Percentiles rank a stretch among this genome's conserved stretches.
These are phyloP conservation scores for Termitomyces sp. DNA, from an alignment of 768 basidiomycete species.

Conservation along the genomic window DNA sequence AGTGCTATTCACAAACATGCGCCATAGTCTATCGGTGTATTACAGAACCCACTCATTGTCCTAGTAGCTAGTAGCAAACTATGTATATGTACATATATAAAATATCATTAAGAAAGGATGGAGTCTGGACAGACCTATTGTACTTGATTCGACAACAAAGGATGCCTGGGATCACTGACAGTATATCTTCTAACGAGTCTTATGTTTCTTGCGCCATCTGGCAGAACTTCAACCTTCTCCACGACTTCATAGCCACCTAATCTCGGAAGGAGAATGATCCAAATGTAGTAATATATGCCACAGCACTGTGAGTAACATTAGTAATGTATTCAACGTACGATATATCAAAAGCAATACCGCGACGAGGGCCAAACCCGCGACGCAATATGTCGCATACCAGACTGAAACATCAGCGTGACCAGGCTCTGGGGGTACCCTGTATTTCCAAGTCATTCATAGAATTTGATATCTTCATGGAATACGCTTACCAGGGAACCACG, in stretches of 20 bases:
- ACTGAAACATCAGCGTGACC: constrained; percentile 34
- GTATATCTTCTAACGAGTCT: constrained; percentile 31
- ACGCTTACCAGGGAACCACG: constrained; percentile 27
- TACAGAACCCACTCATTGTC: background rate
- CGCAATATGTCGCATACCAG: constrained; percentile 36
- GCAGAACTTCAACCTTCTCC: constrained; percentile 39
- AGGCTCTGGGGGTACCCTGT: constrained; percentile 31
- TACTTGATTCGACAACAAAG: constrained; percentile 8
- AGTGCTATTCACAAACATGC: background rate
- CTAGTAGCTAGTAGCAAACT: background rate
- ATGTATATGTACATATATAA: background rate
- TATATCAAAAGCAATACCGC: constrained; percentile 15
- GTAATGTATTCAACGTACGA: background rate
- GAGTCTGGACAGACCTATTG: background rate
- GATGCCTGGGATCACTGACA: constrained; percentile 3
- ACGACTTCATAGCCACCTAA: constrained; percentile 42
- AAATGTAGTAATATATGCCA: constrained; percentile 34
- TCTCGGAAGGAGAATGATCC: constrained; percentile 41
- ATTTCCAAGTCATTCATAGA: background rate
- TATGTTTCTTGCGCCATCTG: constrained; percentile 30
- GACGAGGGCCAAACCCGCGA: constrained; percentile 24
- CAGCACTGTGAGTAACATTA: constrained; percentile 18
- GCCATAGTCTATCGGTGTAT: background rate
- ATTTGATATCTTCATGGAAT: too few relatives aligned
- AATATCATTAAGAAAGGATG: background rate